Conservation (phyloP, 2,329 filamentous ascomycete species). For the Aspergillus flavus region DNA sequence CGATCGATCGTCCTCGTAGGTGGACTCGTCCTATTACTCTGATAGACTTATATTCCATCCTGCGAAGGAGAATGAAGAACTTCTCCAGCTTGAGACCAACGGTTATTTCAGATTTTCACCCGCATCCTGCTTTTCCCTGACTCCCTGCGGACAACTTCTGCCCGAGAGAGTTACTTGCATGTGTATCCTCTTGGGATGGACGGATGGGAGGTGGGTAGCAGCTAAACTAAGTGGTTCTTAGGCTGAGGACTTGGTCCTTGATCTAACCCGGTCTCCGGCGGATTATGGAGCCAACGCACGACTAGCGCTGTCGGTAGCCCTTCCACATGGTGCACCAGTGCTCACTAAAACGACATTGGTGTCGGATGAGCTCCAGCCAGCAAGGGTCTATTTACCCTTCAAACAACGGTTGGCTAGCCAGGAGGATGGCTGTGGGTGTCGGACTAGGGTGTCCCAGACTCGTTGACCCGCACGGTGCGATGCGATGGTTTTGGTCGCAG, state of each 20-base stretch:
- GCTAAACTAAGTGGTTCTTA: conserved; percentile 27
- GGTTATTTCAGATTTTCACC: background rate
- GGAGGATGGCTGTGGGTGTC: conserved; percentile 21
- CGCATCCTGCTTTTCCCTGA: background rate
- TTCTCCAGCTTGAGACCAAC: background rate
- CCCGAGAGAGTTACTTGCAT: conserved; percentile 6
- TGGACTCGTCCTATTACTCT: background rate
- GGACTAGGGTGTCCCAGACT: conserved; percentile 23
- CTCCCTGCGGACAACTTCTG: background rate
- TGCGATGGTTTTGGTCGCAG: conserved; percentile 23
- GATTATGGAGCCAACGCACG: conserved; percentile 29
- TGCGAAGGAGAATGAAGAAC: background rate
- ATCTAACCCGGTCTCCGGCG: conserved; percentile 32
- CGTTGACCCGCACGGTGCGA: conserved; percentile 24
- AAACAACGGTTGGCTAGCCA: conserved; percentile 25
- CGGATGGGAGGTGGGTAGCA: conserved; percentile 29
- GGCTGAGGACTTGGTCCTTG: conserved; percentile 21
- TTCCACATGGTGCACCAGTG: conserved; percentile 28
- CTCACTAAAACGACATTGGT: conserved; percentile 15
- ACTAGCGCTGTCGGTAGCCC: conserved; percentile 27
- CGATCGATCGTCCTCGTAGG: conserved; percentile 4
- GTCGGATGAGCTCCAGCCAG: conserved; percentile 18
- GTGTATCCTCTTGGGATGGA: conserved; percentile 19
- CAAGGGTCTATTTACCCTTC: conserved; percentile 24
- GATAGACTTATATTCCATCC: background rate